phyloP scores from a whole-genome alignment of 345 rosid species.

The Eucalyptus polyanthemos region DNA sequence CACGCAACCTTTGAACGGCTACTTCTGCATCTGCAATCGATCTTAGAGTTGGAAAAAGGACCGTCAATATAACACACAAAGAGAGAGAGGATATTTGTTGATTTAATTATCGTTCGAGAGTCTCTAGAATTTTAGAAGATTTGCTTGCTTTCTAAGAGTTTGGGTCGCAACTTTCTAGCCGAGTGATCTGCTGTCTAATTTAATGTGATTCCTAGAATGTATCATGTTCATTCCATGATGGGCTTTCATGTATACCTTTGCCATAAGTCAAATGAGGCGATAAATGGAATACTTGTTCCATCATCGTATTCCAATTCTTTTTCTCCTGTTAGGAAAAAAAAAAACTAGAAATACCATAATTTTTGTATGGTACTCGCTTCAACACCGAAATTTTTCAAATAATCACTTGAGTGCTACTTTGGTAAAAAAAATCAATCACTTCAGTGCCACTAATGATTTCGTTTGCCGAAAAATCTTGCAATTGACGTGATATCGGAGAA shows the following conservation, averaged over 20 bases:
- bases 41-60: neutral
- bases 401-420: neutral
- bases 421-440: neutral
- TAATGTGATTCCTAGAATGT: neutral
- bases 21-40: neutral
- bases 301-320: neutral
- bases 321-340: neutral
- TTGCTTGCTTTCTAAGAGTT: neutral
- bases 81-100: neutral
- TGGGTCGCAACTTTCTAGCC: neutral
- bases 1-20: neutral
- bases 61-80: neutral
- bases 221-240: neutral
- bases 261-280: neutral
- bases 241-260: neutral
- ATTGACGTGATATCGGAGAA: neutral
- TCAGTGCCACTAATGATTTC: neutral
- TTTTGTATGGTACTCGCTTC: neutral
- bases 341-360: neutral
- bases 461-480: neutral
- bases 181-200: neutral
- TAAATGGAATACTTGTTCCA: neutral
- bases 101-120: neutral
- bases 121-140: neutral
- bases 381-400: fast-evolving